Evolutionary conservation across 345 rosid genomes (phyloP), one percentile per base, ranked within the genome.

Genomic region (Angophora floribunda): DNA sequence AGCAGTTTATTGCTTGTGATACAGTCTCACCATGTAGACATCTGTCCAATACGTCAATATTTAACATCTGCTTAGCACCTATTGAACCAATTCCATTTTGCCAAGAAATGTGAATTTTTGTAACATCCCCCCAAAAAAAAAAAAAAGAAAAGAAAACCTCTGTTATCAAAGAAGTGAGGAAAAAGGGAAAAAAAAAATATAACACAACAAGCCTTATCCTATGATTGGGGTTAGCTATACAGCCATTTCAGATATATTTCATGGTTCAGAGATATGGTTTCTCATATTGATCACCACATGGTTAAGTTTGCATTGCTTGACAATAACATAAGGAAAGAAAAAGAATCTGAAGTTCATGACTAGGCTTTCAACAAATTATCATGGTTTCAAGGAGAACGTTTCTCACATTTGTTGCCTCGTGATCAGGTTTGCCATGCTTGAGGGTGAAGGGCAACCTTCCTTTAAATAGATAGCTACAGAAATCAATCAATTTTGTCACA

Each of bases 351-450:
- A 36, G 82, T 36, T 75, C 82, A 75, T 75, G 49, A 19, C 49
- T 17, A 75, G 49, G 41, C 24, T 85, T 53, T 50, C 32, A 52
- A n/a, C 3, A 85, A 41, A n/a, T 16, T 85, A 85, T 41, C 13
- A 52, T 6, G 15, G 22, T 50, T 47, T 51, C 28, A 85, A 50
- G 52, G 41, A 88, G 49, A n/a, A 52, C 36, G 49, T 57, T 85
- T 55, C 96, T 92, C 93, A 95, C 99, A 87, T 95, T 75, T 89
- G 96, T 96, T 94, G 99, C 96, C 93, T 96, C 95, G 44, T 96
- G 96, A 89, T 97, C 99, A 82, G 98, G 96, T 91, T 95, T 96
- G 82, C 99, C 98, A 88, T 96, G 99, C 91, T 96, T 95, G 88
- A 97, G 91, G 10, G 99, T 96, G 89, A 93, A 91, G 28, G 98